These are phyloP conservation scores for Cutaneotrichosporon dermatis DNA, from an alignment of 1,284 basidiomycete species.

Conservation along the genomic window DNA sequence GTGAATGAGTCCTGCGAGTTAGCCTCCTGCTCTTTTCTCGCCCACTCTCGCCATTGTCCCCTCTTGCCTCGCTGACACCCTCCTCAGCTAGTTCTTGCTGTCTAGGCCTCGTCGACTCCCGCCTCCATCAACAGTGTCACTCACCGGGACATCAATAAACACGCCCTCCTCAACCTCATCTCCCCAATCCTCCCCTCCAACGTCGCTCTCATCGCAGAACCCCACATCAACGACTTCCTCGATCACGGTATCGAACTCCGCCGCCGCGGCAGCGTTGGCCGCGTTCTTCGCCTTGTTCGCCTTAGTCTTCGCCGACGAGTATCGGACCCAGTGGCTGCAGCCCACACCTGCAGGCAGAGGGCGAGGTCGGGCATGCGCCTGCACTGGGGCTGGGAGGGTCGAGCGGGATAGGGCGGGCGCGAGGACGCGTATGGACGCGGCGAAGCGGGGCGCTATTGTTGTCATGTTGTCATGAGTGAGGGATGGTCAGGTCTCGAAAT, in stretches of 20 bases:
- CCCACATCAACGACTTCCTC: constrained; percentile 7
- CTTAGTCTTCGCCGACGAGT: background rate
- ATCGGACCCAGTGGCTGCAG: background rate
- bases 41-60: too few species aligned
- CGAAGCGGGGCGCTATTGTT: too few species aligned
- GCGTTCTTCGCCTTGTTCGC: background rate
- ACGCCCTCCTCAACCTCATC: constrained; percentile 19
- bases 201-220: background rate
- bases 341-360: background rate
- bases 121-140: too few species aligned
- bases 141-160: constrained; percentile 10
- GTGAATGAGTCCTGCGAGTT: background rate
- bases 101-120: too few species aligned
- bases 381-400: background rate
- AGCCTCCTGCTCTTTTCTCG: too few species aligned
- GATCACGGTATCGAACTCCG: constrained; percentile 3
- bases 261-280: background rate
- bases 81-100: background rate
- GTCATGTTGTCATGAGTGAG: background rate
- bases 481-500: background rate
- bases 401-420: background rate
- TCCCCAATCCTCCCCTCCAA: constrained; percentile 6
- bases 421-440: background rate
- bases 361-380: background rate
- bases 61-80: too few species aligned